These are phyloP conservation scores for Pyrus communis DNA, from an alignment of 306 rosid genomes.

Conservation along the genomic window DNA sequence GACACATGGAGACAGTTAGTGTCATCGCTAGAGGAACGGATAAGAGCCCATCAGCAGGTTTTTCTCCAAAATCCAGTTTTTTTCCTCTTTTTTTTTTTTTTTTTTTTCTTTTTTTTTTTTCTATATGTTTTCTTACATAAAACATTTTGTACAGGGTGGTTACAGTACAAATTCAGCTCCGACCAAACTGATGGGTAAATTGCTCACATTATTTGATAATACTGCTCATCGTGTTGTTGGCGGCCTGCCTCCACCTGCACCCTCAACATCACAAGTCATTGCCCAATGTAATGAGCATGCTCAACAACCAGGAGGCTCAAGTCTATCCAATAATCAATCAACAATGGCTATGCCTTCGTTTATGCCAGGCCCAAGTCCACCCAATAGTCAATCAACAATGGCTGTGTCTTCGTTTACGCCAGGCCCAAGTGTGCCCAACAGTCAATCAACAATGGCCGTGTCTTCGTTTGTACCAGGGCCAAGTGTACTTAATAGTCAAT, in stretches of 20 bases:
- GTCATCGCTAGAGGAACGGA: constrained; percentile 61
- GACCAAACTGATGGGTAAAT: constrained; percentile 55
- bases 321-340: constrained; percentile 41
- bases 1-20: constrained; percentile 56
- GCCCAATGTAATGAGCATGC: constrained; percentile 32
- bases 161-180: constrained; percentile 55
- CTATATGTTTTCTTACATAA: neutral
- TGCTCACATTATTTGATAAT: constrained; percentile 58
- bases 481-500: constrained; percentile 36
- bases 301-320: constrained; percentile 25
- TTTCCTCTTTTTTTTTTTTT: neutral
- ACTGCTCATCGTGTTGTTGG: constrained; percentile 73
- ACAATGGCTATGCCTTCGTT: constrained; percentile 25
- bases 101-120: too few species aligned
- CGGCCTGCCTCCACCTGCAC: constrained; percentile 57
- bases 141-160: constrained; percentile 43
- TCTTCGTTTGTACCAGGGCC: constrained; percentile 30
- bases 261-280: constrained; percentile 35
- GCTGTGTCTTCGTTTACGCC: neutral
- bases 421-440: constrained; percentile 30
- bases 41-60: constrained; percentile 65
- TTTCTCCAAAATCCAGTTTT: constrained; percentile 1
- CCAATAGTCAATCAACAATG: constrained; percentile 47
- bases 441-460: constrained; percentile 37
- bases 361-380: constrained; percentile 23